These are phyloP conservation scores for Aphelidium insulamus DNA, from an alignment of 371 early-diverging fungal genomes.

Conservation along the genomic window DNA sequence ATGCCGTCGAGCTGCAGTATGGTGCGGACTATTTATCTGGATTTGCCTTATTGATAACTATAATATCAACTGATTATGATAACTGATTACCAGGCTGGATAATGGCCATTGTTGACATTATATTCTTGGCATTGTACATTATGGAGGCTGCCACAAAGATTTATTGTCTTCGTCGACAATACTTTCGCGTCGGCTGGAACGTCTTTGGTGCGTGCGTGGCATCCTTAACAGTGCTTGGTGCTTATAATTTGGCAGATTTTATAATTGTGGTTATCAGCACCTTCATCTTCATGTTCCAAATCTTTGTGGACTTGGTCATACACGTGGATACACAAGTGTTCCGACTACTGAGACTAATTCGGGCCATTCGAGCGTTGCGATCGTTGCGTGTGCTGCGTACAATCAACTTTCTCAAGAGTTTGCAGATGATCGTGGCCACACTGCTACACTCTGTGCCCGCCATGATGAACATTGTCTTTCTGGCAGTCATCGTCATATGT, in stretches of 20 bases:
- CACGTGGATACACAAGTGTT: constrained; percentile 6
- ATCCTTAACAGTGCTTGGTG: background rate
- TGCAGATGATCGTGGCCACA: constrained; percentile 8
- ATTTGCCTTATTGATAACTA: background rate
- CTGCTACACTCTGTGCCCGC: constrained; percentile 13
- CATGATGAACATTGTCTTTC: constrained; percentile 9
- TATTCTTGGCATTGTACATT: constrained; percentile 3
- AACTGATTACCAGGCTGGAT: background rate
- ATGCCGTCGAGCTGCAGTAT: background rate
- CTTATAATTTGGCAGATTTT: constrained; percentile 3
- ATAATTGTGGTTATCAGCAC: constrained; percentile 6
- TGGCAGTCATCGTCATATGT: constrained; percentile 6
- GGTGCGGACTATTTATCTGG: background rate
- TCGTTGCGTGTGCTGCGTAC: constrained; percentile 9
- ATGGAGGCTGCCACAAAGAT: constrained; percentile 2
- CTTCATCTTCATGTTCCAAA: constrained; percentile 6
- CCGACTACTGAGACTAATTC: constrained; percentile 5
- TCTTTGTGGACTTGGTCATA: constrained; percentile 2
- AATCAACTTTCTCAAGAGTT: constrained; percentile 7
- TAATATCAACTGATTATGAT: too few relatives aligned
- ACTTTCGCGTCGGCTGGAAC: constrained; percentile 4
- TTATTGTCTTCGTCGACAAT: background rate
- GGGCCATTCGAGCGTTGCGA: constrained; percentile 6
- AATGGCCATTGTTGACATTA: constrained; percentile 1
- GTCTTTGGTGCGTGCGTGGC: constrained; percentile 1